These are phyloP conservation scores for Citrus mangshanensis DNA, from an alignment of 345 rosid genomes.

Conservation along the genomic window DNA sequence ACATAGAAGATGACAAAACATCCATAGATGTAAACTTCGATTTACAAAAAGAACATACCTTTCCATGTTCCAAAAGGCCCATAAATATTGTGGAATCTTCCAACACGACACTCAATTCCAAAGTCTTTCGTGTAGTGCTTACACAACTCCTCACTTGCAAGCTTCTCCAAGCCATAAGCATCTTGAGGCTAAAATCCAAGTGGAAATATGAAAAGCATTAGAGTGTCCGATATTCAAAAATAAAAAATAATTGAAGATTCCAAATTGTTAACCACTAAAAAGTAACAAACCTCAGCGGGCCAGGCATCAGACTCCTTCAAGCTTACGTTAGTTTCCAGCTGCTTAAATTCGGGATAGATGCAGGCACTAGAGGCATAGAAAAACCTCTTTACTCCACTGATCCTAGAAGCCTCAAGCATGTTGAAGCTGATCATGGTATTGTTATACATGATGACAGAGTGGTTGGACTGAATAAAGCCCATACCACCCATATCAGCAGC, in stretches of 20 bases:
- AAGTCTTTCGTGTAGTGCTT: conserved; percentile 97
- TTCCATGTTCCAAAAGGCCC: conserved; percentile 99
- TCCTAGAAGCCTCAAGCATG: conserved; percentile 95
- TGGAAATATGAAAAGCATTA: background rate
- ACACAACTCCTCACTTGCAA: conserved; percentile 96
- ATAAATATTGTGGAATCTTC: conserved; percentile 96
- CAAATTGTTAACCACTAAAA: background rate
- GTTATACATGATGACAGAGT: conserved; percentile 96
- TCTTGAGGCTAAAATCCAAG: conserved; percentile 86
- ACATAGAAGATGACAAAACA: conserved; percentile 1
- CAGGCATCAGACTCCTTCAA: conserved; percentile 98
- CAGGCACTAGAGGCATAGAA: conserved; percentile 99
- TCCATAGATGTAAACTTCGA: background rate
- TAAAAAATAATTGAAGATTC: background rate
- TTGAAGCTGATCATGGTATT: conserved; percentile 99
- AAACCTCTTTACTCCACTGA: conserved; percentile 87
- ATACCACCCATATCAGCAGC: conserved; percentile 99
- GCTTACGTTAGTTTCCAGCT: conserved; percentile 96
- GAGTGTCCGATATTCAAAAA: background rate
- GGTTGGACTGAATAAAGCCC: conserved; percentile 99
- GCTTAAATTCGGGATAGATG: conserved; percentile 97
- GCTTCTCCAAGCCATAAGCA: conserved; percentile 99
- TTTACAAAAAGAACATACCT: conserved; percentile 42
- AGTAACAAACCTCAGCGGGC: conserved; percentile 93
- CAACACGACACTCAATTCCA: conserved; percentile 88